These are phyloP conservation scores for Colletotrichum gigasporum DNA, from an alignment of 2,329 filamentous ascomycete species.

Conservation along the genomic window DNA sequence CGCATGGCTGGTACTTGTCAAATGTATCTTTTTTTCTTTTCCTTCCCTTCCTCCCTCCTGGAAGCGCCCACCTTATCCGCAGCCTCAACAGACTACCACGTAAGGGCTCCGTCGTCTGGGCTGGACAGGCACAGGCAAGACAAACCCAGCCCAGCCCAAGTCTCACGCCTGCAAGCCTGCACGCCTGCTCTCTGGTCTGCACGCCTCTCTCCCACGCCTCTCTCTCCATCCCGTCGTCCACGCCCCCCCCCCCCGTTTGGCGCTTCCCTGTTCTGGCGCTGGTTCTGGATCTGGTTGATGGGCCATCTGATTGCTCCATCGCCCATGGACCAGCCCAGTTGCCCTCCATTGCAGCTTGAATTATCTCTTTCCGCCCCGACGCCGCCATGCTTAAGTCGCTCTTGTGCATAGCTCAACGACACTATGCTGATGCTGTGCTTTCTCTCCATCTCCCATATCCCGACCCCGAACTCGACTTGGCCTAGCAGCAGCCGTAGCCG, in stretches of 20 bases:
- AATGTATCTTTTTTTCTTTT: not conserved
- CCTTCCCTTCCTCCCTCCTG: not conserved
- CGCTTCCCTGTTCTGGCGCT: constrained; percentile 18
- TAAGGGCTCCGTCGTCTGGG: constrained; percentile 25
- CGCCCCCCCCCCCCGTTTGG: constrained; percentile 20
- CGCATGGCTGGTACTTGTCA: not conserved
- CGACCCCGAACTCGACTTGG: not conserved
- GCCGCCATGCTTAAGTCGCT: not conserved
- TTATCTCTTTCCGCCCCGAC: not conserved
- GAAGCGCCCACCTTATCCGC: constrained; percentile 23
- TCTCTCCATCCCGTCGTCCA: not conserved
- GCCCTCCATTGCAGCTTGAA: not conserved
- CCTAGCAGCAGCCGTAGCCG: constrained; percentile 13
- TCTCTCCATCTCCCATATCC: constrained; percentile 1
- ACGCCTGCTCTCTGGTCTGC: not conserved
- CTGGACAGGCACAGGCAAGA: constrained; percentile 11
- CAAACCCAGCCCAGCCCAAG: not conserved
- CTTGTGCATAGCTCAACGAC: too few species aligned
- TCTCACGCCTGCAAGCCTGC: not conserved
- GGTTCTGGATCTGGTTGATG: constrained; percentile 8
- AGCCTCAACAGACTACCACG: constrained; percentile 24
- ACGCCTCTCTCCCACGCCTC: not conserved
- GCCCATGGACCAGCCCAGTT: not conserved
- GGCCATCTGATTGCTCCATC: constrained; percentile 5
- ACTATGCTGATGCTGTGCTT: too few species aligned